These are phyloP conservation scores for Torulaspora gathmanii DNA, from an alignment of 805 yeast species.

Conservation along the genomic window DNA sequence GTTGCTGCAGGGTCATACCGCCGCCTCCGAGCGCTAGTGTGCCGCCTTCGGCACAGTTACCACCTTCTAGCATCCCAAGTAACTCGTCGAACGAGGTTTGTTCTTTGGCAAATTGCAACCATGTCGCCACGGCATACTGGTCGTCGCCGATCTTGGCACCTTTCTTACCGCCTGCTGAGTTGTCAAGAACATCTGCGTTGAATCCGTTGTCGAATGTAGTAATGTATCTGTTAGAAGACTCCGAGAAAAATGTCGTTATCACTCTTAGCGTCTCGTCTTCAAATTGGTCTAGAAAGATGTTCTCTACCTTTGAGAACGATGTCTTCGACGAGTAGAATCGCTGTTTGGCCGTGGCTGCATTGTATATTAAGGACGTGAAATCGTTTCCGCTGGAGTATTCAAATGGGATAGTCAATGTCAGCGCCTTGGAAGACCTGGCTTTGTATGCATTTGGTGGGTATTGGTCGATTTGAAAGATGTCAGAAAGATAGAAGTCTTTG, in stretches of 20 bases:
- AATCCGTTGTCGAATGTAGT: conserved; percentile 34
- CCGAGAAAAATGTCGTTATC: conserved; percentile 35
- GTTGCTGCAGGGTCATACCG: conserved; percentile 8
- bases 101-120: conserved; percentile 24
- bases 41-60: conserved; percentile 16
- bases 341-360: conserved; percentile 37
- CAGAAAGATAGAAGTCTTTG: conserved; percentile 31
- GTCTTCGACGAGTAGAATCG: conserved; percentile 34
- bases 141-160: conserved; percentile 19
- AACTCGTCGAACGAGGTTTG: conserved; percentile 22
- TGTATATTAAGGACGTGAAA: conserved; percentile 34
- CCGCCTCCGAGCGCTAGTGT: conserved; percentile 21
- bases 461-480: conserved; percentile 32
- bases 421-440: conserved; percentile 36
- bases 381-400: conserved; percentile 20
- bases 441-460: conserved; percentile 36
- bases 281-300: conserved; percentile 40
- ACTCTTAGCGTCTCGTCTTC: conserved; percentile 39
- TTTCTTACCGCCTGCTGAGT: conserved; percentile 23
- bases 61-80: conserved; percentile 19
- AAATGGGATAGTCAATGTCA: conserved; percentile 35
- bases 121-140: conserved; percentile 25
- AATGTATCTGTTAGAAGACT: conserved; percentile 35
- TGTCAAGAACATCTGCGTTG: conserved; percentile 28
- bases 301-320: conserved; percentile 38